Evolutionary conservation across 2,329 filamentous ascomycete genomes (phyloP).

Genomic region (Teratosphaeria gauchensis): DNA sequence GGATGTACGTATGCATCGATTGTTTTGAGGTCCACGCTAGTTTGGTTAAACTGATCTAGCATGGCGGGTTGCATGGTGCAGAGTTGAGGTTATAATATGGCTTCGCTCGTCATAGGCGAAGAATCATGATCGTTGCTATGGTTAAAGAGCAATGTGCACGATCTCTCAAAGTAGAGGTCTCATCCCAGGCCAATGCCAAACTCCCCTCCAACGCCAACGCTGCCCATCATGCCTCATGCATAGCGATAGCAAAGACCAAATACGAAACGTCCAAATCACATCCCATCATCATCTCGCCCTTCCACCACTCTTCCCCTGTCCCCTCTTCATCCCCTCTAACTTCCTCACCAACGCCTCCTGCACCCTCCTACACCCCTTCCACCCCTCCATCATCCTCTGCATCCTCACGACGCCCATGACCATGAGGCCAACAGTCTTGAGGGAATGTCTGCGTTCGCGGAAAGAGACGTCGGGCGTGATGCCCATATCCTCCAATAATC

Average conservation of each 20-base stretch:
- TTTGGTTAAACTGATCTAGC: too few species aligned
- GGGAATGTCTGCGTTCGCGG: slow-evolving; percentile 32
- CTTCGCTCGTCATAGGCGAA: too few species aligned
- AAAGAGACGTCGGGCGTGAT: slow-evolving; percentile 44
- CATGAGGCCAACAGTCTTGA: slow-evolving; percentile 40
- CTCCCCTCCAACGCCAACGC: background rate
- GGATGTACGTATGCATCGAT: too few species aligned
- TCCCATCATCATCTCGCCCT: slow-evolving; percentile 3
- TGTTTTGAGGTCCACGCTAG: too few species aligned
- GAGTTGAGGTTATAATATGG: too few species aligned
- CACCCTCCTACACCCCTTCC: slow-evolving; percentile 43
- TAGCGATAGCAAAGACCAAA: slow-evolving; percentile 1
- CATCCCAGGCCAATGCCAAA: background rate
- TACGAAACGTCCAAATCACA: background rate
- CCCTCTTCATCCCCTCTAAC: slow-evolving; percentile 34
- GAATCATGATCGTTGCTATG: too few species aligned
- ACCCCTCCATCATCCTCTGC: slow-evolving; percentile 38
- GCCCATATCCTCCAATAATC: slow-evolving; percentile 75
- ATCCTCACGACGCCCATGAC: slow-evolving; percentile 44
- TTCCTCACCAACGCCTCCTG: slow-evolving; percentile 37
- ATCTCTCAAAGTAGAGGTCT: background rate
- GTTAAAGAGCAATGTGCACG: background rate
- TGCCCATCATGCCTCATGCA: background rate
- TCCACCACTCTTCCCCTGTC: background rate
- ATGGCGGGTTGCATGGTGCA: too few species aligned